phyloP scores from a whole-genome alignment of 140 eudicot species.

The Cichorium intybus region DNA sequence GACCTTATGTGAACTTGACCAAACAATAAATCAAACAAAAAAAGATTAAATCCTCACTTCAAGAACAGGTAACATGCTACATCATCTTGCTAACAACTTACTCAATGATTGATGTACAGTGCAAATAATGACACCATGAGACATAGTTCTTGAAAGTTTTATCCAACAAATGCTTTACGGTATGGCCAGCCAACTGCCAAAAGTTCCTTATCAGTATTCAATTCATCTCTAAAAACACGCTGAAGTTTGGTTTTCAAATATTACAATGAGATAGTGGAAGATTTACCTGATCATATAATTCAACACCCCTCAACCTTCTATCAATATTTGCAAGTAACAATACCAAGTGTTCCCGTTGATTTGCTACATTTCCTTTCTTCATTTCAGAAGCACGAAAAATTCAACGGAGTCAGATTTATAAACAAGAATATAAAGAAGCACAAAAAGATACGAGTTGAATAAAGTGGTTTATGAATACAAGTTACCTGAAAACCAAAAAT shows the following conservation, averaged over 20 bases:
- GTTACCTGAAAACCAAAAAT: constrained; percentile 93
- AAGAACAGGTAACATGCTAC: neutral
- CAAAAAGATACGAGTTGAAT: too few species aligned
- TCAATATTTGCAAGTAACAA: constrained; percentile 94
- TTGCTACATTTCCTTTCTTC: constrained; percentile 98
- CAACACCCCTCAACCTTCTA: constrained; percentile 50
- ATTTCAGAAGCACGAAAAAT: constrained; percentile 15
- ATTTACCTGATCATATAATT: constrained; percentile 55
- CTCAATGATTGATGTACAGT: constrained; percentile 57
- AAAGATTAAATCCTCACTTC: constrained; percentile 6
- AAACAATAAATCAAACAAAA: constrained; percentile 9
- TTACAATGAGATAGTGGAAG: constrained; percentile 2
- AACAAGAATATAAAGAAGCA: constrained; percentile 5
- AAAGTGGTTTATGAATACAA: constrained; percentile 10
- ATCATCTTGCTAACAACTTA: constrained; percentile 39
- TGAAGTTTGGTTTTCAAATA: neutral
- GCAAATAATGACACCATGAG: constrained; percentile 91
- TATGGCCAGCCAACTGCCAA: constrained; percentile 60
- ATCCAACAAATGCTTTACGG: constrained; percentile 62
- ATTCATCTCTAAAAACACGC: neutral
- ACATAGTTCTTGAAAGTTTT: constrained; percentile 82
- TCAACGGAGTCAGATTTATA: constrained; percentile 11
- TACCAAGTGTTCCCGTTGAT: constrained; percentile 94
- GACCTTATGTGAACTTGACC: constrained; percentile 41
- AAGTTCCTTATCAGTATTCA: constrained; percentile 15